Percentiles rank a stretch among this genome's conserved stretches.
Conservation (phyloP, 2,329 filamentous ascomycete species). For the Teratosphaeria viscida region DNA sequence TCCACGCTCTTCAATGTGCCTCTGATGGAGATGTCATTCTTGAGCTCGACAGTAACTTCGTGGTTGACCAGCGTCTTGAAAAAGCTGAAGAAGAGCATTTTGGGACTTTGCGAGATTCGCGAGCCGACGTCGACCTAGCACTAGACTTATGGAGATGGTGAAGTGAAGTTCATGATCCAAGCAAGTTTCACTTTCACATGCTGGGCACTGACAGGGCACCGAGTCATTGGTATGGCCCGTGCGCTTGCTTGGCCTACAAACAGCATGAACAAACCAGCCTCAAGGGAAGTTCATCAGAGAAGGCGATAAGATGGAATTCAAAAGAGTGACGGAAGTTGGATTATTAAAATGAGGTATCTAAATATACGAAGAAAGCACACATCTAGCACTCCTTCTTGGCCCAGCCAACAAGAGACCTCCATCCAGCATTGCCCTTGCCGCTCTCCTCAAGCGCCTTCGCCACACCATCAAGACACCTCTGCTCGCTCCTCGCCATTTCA, state of each 20-base stretch:
- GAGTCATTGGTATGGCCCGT: neutral
- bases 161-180: neutral
- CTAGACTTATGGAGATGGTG: constrained; percentile 3
- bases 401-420: constrained; percentile 51
- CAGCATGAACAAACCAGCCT: neutral
- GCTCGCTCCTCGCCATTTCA: constrained; percentile 63
- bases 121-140: neutral
- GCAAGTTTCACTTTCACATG: neutral
- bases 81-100: constrained; percentile 38
- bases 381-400: constrained; percentile 38
- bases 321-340: neutral
- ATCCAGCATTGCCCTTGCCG: constrained; percentile 46
- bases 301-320: neutral
- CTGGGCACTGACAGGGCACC: neutral
- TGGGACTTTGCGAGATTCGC: neutral
- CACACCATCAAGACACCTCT: constrained; percentile 44
- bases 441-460: constrained; percentile 50
- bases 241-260: neutral
- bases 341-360: neutral
- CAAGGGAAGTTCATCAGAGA: neutral
- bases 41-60: constrained; percentile 95
- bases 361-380: neutral
- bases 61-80: constrained; percentile 98
- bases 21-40: constrained; percentile 96
- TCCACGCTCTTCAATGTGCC: constrained; percentile 95